These are phyloP conservation scores for Eucalyptus shirleyi DNA, from an alignment of 345 rosid species.

Conservation along the genomic window DNA sequence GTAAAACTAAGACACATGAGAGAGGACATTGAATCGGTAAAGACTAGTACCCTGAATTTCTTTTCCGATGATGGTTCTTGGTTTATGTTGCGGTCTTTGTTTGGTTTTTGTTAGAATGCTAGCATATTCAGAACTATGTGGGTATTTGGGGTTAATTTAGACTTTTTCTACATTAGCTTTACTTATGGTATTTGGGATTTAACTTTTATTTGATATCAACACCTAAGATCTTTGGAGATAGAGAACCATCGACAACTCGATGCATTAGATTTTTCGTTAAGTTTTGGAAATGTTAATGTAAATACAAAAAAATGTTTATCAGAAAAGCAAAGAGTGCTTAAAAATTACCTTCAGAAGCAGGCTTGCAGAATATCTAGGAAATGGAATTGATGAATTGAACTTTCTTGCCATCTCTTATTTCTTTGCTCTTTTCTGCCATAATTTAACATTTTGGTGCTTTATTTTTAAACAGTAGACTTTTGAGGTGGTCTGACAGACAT, in stretches of 20 bases:
- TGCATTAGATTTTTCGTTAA: neutral
- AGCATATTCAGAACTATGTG: neutral
- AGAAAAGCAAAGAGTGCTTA: neutral
- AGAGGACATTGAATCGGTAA: slow-evolving; percentile 94
- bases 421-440: neutral
- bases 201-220: neutral
- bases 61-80: neutral
- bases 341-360: neutral
- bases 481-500: neutral
- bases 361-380: neutral
- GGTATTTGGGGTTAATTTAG: neutral
- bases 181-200: neutral
- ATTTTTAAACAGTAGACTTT: neutral
- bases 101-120: neutral
- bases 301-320: neutral
- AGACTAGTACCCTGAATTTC: neutral
- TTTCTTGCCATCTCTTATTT: neutral
- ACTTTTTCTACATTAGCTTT: neutral
- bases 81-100: neutral
- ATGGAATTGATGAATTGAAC: neutral
- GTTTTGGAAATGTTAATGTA: neutral
- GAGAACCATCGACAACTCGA: neutral
- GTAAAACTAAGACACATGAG: slow-evolving; percentile 98
- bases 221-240: neutral
- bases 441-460: neutral